A percentile compares a stretch with the other conserved stretches of the same genome.
Evolutionary conservation across 495 filamentous ascomycete genomes (phyloP).

Genomic region (Physcia stellaris): DNA sequence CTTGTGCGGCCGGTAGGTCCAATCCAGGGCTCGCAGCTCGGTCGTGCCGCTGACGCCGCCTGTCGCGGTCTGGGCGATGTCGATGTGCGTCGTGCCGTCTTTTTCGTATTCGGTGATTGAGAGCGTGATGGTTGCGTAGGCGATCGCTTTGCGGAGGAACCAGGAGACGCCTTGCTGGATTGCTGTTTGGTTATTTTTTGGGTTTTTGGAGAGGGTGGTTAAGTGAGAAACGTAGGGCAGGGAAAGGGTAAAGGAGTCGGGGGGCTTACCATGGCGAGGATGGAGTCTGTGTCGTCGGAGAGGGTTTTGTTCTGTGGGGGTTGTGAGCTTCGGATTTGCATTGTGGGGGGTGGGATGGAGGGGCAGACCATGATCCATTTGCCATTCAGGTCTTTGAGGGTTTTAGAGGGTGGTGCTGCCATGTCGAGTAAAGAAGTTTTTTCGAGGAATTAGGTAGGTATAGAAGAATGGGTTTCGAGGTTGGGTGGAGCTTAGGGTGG

Average conservation of each 20-base stretch:
- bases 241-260: slow-evolving; percentile 2
- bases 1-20: slow-evolving; percentile 49
- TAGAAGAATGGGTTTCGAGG: too few species aligned
- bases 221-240: slow-evolving; percentile 4
- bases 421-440: too few species aligned
- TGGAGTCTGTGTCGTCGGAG: slow-evolving; percentile 55
- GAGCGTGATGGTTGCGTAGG: slow-evolving; percentile 58
- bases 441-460: too few species aligned
- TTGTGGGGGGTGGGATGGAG: neutral
- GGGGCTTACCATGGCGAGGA: slow-evolving; percentile 47
- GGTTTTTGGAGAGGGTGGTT: slow-evolving; percentile 2
- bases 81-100: slow-evolving; percentile 50
- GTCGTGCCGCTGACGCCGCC: slow-evolving; percentile 61
- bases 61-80: slow-evolving; percentile 65
- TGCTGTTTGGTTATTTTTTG: neutral
- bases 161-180: slow-evolving; percentile 73
- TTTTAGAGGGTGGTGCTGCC: slow-evolving; percentile 68
- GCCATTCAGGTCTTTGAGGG: slow-evolving; percentile 59
- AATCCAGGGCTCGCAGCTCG: slow-evolving; percentile 63
- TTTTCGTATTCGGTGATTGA: slow-evolving; percentile 46
- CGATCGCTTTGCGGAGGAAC: slow-evolving; percentile 65
- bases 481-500: too few species aligned
- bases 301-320: slow-evolving; percentile 58
- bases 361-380: slow-evolving; percentile 62
- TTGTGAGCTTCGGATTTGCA: slow-evolving; percentile 3